These are phyloP conservation scores for Penicillium brasilianum DNA, from an alignment of 2,329 filamentous ascomycete species.

Conservation along the genomic window DNA sequence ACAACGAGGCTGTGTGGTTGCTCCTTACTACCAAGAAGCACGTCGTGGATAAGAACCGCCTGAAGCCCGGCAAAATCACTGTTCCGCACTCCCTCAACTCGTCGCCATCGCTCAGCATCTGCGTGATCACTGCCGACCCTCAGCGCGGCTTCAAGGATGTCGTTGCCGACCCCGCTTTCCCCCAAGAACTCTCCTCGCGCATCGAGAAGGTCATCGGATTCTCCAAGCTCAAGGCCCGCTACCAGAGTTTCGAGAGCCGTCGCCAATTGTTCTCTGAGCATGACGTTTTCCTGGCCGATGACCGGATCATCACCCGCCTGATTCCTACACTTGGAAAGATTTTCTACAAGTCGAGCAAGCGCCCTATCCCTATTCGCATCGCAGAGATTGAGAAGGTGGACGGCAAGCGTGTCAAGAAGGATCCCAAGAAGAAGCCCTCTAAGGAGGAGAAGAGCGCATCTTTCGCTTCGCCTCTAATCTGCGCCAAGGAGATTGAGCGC, in stretches of 20 bases:
- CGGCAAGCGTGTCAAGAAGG: constrained; percentile 64
- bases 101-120: constrained; percentile 71
- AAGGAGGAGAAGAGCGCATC: constrained; percentile 50
- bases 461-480: constrained; percentile 65
- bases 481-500: constrained; percentile 81
- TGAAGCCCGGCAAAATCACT: constrained; percentile 83
- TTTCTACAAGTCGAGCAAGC: constrained; percentile 88
- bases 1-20: constrained; percentile 64
- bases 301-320: constrained; percentile 75
- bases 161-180: constrained; percentile 74
- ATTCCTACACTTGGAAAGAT: constrained; percentile 84
- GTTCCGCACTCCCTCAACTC: constrained; percentile 77
- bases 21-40: constrained; percentile 69
- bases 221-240: constrained; percentile 85
- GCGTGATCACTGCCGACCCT: constrained; percentile 81
- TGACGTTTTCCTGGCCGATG: constrained; percentile 92
- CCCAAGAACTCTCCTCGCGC: constrained; percentile 66
- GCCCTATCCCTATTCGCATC: constrained; percentile 82
- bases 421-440: constrained; percentile 52
- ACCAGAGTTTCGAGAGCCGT: constrained; percentile 84
- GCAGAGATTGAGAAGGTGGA: constrained; percentile 66
- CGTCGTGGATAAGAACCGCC: constrained; percentile 71
- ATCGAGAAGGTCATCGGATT: constrained; percentile 80
- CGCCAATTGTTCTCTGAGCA: constrained; percentile 83
- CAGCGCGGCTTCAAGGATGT: constrained; percentile 92